Evolutionary conservation across 495 filamentous ascomycete genomes (phyloP).

Genomic region (Trypethelium eluteriae): DNA sequence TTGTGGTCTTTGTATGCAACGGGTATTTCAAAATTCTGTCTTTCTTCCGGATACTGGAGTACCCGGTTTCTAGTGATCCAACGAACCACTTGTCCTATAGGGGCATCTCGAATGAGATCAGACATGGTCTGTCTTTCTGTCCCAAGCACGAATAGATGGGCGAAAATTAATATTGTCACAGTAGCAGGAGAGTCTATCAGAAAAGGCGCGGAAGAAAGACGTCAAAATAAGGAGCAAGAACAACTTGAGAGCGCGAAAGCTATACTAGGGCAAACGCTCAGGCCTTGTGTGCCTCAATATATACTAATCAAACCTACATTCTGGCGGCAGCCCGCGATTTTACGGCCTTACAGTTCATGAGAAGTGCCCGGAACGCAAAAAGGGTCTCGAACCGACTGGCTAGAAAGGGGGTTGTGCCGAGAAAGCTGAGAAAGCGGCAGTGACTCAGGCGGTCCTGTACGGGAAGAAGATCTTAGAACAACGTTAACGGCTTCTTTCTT

Average conservation of each 20-base stretch:
- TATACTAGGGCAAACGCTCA: too few relatives aligned
- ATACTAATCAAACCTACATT: not conserved
- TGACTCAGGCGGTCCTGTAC: too few relatives aligned
- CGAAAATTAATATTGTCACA: too few relatives aligned
- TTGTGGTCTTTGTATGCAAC: conserved; percentile 40
- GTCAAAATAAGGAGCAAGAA: not conserved
- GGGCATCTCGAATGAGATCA: conserved; percentile 28
- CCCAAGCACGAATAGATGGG: too few relatives aligned
- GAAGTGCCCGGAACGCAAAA: too few relatives aligned
- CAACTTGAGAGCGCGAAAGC: not conserved
- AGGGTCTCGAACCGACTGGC: too few relatives aligned
- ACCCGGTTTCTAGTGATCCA: conserved; percentile 22
- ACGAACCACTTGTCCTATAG: conserved; percentile 26
- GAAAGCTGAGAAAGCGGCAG: not conserved
- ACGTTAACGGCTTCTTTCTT: not conserved
- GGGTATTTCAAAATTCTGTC: conserved; percentile 21
- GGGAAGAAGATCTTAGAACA: not conserved
- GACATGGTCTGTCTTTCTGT: conserved; percentile 15
- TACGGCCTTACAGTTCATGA: too few relatives aligned
- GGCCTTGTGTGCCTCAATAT: not conserved
- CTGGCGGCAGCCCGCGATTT: too few relatives aligned
- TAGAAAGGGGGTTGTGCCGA: not conserved
- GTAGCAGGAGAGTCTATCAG: not conserved
- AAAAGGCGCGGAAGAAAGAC: not conserved
- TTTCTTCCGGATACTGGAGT: conserved; percentile 27